These are phyloP conservation scores for Fusarium paranaense DNA, from an alignment of 2,329 filamentous ascomycete genomes.

Conservation along the genomic window DNA sequence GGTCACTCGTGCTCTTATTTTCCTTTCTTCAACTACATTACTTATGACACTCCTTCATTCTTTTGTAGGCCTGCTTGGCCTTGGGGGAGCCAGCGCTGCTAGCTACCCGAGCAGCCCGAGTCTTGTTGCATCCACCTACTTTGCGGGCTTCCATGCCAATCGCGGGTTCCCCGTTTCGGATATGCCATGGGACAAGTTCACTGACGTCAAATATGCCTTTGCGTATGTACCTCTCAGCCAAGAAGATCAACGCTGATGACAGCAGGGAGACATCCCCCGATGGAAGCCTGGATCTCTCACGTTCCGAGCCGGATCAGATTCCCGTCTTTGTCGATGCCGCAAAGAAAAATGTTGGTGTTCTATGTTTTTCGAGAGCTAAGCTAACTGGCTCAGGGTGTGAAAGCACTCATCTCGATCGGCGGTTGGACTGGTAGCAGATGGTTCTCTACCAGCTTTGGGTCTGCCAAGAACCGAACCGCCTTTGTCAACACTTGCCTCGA, in stretches of 20 bases:
- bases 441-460: slow-evolving; percentile 29
- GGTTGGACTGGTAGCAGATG: slow-evolving; percentile 34
- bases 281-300: slow-evolving; percentile 27
- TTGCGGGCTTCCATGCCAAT: slow-evolving; percentile 37
- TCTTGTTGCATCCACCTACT: slow-evolving; percentile 37
- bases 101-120: neutral
- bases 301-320: slow-evolving; percentile 19
- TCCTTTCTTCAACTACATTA: neutral
- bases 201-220: slow-evolving; percentile 39
- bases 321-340: slow-evolving; percentile 27
- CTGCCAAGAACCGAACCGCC: slow-evolving; percentile 32
- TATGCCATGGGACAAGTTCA: slow-evolving; percentile 38
- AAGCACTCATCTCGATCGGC: slow-evolving; percentile 32
- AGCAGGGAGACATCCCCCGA: slow-evolving; percentile 27
- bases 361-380: neutral
- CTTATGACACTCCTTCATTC: slow-evolving; percentile 17
- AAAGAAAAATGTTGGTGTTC: slow-evolving; percentile 24
- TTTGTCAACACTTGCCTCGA: slow-evolving; percentile 23
- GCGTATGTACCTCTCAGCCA: slow-evolving; percentile 19
- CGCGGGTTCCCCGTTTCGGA: slow-evolving; percentile 30
- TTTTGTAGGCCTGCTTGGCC: slow-evolving; percentile 25
- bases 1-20: neutral
- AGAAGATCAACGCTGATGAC: neutral
- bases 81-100: neutral
- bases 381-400: slow-evolving; percentile 23